These are phyloP conservation scores for Coprinopsis marcescibilis DNA, from an alignment of 768 basidiomycete species.

Conservation along the genomic window DNA sequence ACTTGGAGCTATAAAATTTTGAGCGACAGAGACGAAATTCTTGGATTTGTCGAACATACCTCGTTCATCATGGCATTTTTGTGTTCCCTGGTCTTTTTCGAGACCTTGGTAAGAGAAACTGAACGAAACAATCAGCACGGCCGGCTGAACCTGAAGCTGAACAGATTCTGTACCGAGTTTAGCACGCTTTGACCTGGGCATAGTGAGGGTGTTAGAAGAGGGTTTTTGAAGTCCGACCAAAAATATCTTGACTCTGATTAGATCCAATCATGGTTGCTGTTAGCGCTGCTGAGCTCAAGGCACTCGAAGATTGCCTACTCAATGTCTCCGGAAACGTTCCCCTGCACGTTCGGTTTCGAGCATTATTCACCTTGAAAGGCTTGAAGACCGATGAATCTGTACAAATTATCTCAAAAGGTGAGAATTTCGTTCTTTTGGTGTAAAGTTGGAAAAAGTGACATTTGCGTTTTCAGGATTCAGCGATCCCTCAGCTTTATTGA, in stretches of 20 bases:
- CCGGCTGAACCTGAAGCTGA: too few relatives aligned
- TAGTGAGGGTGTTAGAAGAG: conserved; percentile 30
- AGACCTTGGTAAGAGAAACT: conserved; percentile 93
- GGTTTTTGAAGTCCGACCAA: conserved; percentile 46
- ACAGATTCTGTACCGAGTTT: conserved; percentile 68
- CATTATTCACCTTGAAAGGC: conserved; percentile 88
- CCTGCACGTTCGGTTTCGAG: conserved; percentile 83
- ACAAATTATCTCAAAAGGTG: conserved; percentile 80
- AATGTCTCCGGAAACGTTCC: conserved; percentile 68
- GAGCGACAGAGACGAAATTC: conserved; percentile 4
- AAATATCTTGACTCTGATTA: conserved; percentile 18
- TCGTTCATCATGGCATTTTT: conserved; percentile 80
- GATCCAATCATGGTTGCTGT: conserved; percentile 27
- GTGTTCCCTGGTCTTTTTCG: conserved; percentile 88
- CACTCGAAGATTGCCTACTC: conserved; percentile 72
- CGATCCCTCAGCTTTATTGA: conserved; percentile 85
- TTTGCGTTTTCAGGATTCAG: conserved; percentile 53
- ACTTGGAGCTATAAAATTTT: conserved; percentile 58
- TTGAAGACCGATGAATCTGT: conserved; percentile 76
- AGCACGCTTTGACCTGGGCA: conserved; percentile 87
- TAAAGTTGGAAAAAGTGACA: conserved; percentile 10
- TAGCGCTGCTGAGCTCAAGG: conserved; percentile 49
- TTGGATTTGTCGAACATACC: conserved; percentile 34
- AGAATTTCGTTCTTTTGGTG: background rate
- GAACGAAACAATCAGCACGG: too few relatives aligned